Percentiles rank a stretch among this genome's conserved stretches.
phyloP scores from a whole-genome alignment of 495 filamentous ascomycete genomes.

The Astrocystis sublimbata region DNA sequence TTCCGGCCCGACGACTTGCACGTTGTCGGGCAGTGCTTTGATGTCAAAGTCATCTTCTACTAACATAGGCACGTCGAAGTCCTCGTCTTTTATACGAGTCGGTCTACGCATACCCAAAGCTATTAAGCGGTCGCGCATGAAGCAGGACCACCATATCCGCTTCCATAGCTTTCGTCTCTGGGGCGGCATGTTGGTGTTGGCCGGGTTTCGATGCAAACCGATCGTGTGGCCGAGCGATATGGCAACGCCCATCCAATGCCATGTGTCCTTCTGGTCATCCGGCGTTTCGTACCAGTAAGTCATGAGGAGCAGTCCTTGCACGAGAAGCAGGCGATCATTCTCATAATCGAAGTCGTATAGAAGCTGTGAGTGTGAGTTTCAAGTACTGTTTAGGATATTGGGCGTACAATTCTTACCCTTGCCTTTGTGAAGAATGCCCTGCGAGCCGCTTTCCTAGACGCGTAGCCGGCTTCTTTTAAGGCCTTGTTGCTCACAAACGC shows the following conservation, averaged over 20 bases:
- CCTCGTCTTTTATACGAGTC: slow-evolving; percentile 83
- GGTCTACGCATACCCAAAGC: slow-evolving; percentile 88
- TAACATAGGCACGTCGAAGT: slow-evolving; percentile 88
- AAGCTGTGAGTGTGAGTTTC: slow-evolving; percentile 35
- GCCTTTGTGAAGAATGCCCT: slow-evolving; percentile 79
- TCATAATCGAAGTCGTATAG: slow-evolving; percentile 89
- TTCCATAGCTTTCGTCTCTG: slow-evolving; percentile 79
- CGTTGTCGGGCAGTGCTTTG: slow-evolving; percentile 60
- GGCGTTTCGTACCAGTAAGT: slow-evolving; percentile 91
- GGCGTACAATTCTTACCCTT: slow-evolving; percentile 55
- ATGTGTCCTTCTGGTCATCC: slow-evolving; percentile 86
- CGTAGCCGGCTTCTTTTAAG: slow-evolving; percentile 68
- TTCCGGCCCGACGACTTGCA: slow-evolving; percentile 63
- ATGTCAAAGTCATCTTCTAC: slow-evolving; percentile 82
- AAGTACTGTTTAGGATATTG: not conserved
- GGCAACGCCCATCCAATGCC: slow-evolving; percentile 90
- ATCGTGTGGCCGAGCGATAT: slow-evolving; percentile 82
- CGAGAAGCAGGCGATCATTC: slow-evolving; percentile 75
- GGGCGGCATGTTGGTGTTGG: slow-evolving; percentile 65
- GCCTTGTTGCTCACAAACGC: slow-evolving; percentile 74
- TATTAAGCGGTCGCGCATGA: slow-evolving; percentile 85
- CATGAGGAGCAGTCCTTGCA: slow-evolving; percentile 81
- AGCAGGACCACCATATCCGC: slow-evolving; percentile 92
- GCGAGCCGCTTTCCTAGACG: slow-evolving; percentile 69
- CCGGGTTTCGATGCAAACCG: slow-evolving; percentile 78